Evolutionary conservation across 768 basidiomycete genomes (phyloP), one percentile per base, ranked within the genome.

Genomic region (Termitomyces sp.): DNA sequence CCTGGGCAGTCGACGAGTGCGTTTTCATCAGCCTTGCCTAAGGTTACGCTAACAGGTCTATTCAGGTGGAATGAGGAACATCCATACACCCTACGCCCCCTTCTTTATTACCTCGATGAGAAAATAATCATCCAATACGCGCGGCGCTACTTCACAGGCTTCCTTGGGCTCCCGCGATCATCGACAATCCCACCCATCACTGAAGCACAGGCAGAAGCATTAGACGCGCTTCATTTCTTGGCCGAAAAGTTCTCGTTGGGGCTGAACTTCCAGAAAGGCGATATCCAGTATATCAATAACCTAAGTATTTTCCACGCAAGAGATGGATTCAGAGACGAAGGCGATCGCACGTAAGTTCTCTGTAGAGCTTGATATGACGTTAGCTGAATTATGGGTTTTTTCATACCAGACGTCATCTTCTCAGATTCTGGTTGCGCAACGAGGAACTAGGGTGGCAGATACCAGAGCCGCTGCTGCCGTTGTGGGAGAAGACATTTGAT

Each of bases 271-370:
- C 73, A 78, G 63, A 81, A 80, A 63, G 80, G 80, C 35, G 80
- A 81, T 60, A 80, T 81, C 44, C 80, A 81, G 65, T 81, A 79
- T 65, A 80, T 81, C 70, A 81, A 80, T 61, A 79, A 75, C 55
- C 64, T 81, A 52, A 73, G 78, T 4, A 63, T 81, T 53, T 70
- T 81, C 58, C 80, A 81, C 61, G 78, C 78, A 11, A 65, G 80
- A 56, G 80, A 81, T 62, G 77, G 68, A 4, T 81, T 81, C 62
- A 67, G 66, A 42, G 80, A 80, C 63, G 75, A 76, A 45, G 67
- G 67, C 8, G 70, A 76, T 58, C 73, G 78, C 55, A 75, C 73
- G 78, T 79, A 66, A 63, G 78, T 72, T n/a, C 22, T 7, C 20
- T 40, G 36, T 11, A 28, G 35, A 2, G 24, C 24, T 9, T 20